phyloP scores from a whole-genome alignment of 2,329 filamentous ascomycete genomes.

The Falciphora oryzae region DNA sequence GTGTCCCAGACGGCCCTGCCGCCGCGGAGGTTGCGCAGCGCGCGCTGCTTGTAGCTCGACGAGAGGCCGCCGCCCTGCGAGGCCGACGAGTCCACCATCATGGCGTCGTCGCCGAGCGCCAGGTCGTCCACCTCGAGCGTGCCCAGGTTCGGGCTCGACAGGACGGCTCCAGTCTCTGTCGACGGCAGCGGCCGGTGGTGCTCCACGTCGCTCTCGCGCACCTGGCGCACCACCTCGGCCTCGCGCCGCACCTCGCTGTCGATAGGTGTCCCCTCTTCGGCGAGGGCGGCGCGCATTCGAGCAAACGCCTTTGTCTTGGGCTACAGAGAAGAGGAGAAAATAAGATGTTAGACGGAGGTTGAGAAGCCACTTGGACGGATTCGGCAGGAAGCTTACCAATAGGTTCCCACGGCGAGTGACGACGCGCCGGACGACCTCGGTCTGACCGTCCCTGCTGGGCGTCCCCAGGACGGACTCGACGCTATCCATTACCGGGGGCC shows the following conservation, averaged over 20 bases:
- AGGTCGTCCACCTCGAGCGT: slow-evolving; percentile 42
- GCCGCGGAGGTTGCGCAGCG: slow-evolving; percentile 64
- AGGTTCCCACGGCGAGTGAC: slow-evolving; percentile 87
- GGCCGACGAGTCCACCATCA: slow-evolving; percentile 49
- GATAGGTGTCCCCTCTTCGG: slow-evolving; percentile 81
- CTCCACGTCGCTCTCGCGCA: slow-evolving; percentile 79
- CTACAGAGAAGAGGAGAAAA: slow-evolving; percentile 34
- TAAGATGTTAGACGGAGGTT: not conserved
- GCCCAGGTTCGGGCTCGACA: slow-evolving; percentile 65
- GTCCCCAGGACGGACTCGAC: slow-evolving; percentile 37
- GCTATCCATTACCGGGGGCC: slow-evolving; percentile 36
- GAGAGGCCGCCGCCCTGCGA: slow-evolving; percentile 40
- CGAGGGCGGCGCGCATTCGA: slow-evolving; percentile 80
- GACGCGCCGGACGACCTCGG: slow-evolving; percentile 72
- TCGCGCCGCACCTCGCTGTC: slow-evolving; percentile 87
- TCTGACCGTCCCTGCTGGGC: slow-evolving; percentile 49
- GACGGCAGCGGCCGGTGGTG: slow-evolving; percentile 41
- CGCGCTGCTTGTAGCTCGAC: slow-evolving; percentile 70
- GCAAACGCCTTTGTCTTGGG: slow-evolving; percentile 97
- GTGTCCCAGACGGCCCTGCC: slow-evolving; percentile 71
- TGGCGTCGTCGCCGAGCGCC: slow-evolving; percentile 64
- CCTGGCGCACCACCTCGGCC: slow-evolving; percentile 91
- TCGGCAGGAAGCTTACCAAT: slow-evolving; percentile 50
- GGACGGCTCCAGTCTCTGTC: slow-evolving; percentile 45
- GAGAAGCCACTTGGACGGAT: slow-evolving; percentile 4